Conservation (phyloP, 495 filamentous ascomycete species). For the Melanomma pulvis-pyrius region DNA sequence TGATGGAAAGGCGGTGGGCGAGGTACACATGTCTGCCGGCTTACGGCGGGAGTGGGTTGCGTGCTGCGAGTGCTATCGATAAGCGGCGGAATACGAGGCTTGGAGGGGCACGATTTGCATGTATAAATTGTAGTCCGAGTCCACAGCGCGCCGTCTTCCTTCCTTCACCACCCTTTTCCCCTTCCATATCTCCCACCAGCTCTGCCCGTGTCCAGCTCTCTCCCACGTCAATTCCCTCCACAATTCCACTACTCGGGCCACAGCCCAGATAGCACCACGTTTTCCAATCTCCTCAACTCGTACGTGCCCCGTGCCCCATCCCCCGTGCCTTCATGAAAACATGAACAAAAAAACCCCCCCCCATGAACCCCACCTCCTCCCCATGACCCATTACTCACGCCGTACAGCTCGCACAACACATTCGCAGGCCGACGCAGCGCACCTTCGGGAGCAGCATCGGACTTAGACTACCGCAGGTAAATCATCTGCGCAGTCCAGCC, state of each 20-base stretch:
- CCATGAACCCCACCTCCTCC: not conserved
- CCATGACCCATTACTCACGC: conserved; percentile 12
- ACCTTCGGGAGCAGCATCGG: conserved; percentile 83
- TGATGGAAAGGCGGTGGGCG: conserved; percentile 30
- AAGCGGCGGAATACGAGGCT: conserved; percentile 10
- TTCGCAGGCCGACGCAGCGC: conserved; percentile 97
- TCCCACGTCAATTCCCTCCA: not conserved
- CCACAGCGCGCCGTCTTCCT: not conserved
- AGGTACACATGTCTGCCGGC: conserved; percentile 6
- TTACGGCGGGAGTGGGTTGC: not conserved
- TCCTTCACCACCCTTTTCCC: not conserved
- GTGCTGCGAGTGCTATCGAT: conserved; percentile 24
- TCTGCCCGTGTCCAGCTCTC: not conserved
- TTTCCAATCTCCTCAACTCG: conserved; percentile 90
- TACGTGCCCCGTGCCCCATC: conserved; percentile 56
- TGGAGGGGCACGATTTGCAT: not conserved
- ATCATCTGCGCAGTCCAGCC: conserved; percentile 42
- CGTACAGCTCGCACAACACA: conserved; percentile 79
- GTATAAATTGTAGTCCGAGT: conserved; percentile 22
- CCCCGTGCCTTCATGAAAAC: not conserved
- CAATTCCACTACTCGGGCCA: conserved; percentile 30
- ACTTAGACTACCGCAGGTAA: conserved; percentile 68
- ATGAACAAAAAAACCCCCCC: too few species aligned
- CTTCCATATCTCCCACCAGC: not conserved
- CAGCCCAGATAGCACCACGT: conserved; percentile 67